Conservation (phyloP, 2,329 filamentous ascomycete genomes). For the Cladosporium sp. region DNA sequence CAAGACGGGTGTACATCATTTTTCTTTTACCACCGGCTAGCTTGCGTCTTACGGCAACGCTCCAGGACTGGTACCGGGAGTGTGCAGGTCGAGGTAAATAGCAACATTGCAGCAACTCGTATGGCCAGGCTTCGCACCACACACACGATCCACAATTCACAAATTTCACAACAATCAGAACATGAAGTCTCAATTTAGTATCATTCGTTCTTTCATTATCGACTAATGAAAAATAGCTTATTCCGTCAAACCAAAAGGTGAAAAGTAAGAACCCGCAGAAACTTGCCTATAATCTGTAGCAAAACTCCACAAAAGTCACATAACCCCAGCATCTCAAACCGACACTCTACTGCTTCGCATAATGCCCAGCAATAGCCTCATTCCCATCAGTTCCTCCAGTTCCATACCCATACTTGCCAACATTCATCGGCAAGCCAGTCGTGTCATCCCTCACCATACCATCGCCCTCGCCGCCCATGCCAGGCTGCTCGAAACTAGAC, state of each 20-base stretch:
- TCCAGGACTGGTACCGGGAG: too few species aligned
- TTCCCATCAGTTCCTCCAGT: slow-evolving; percentile 40
- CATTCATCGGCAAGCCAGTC: slow-evolving; percentile 44
- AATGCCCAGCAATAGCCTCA: slow-evolving; percentile 10
- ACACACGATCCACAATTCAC: neutral
- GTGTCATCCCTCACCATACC: slow-evolving; percentile 40
- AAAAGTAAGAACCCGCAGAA: neutral
- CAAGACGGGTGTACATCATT: too few species aligned
- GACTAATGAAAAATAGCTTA: neutral
- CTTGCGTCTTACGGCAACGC: too few species aligned
- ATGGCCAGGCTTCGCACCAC: neutral
- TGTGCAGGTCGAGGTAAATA: neutral
- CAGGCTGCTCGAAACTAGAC: neutral
- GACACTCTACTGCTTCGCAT: neutral
- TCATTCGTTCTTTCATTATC: neutral
- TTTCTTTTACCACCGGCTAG: too few species aligned
- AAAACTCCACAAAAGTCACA: neutral
- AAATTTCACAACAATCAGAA: neutral
- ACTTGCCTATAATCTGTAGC: neutral
- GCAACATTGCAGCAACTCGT: neutral
- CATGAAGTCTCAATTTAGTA: neutral
- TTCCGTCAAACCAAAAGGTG: neutral
- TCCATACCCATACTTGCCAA: slow-evolving; percentile 40
- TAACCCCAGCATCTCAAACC: neutral
- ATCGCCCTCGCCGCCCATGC: slow-evolving; percentile 7